phyloP scores from a whole-genome alignment of 805 yeast species.

The Zygoascus ofunaensis region DNA sequence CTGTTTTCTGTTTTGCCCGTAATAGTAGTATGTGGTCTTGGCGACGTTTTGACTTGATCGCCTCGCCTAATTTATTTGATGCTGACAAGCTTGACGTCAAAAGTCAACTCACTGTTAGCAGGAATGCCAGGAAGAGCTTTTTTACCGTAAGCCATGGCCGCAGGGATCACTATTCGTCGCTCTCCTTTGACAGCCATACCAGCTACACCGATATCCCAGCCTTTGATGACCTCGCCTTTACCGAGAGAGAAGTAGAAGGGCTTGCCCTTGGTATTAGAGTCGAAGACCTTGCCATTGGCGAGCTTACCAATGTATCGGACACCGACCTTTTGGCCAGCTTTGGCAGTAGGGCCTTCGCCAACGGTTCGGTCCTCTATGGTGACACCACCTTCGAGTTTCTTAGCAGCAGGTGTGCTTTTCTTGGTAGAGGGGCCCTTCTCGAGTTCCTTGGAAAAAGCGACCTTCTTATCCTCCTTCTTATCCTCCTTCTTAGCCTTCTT shows the following conservation, averaged over 20 bases:
- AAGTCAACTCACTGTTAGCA: conserved; percentile 91
- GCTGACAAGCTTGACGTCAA: conserved; percentile 88
- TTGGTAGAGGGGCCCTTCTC: conserved; percentile 83
- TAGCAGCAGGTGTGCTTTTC: conserved; percentile 38
- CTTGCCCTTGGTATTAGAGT: conserved; percentile 94
- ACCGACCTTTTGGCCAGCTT: conserved; percentile 83
- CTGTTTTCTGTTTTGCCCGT: too few relatives aligned
- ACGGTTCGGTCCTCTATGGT: conserved; percentile 82
- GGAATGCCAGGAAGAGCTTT: conserved; percentile 95
- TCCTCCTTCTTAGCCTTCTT: conserved; percentile 27
- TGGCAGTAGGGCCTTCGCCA: conserved; percentile 84
- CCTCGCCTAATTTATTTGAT: conserved; percentile 79
- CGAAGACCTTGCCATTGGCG: conserved; percentile 92
- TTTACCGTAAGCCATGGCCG: conserved; percentile 94
- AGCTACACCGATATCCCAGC: conserved; percentile 97
- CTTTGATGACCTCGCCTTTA: conserved; percentile 96
- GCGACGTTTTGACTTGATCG: too few relatives aligned
- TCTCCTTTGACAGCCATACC: conserved; percentile 99
- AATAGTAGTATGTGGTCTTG: too few relatives aligned
- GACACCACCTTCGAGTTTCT: conserved; percentile 87
- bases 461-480: conserved; percentile 58
- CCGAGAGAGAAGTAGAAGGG: conserved; percentile 90
- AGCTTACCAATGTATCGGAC: conserved; percentile 97
- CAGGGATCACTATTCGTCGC: conserved; percentile 93
- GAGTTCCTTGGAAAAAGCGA: conserved; percentile 79